Percentiles rank a stretch among this genome's conserved stretches.
These are phyloP conservation scores for Fraxinus dipetala DNA, from an alignment of 305 asterid species.

Conservation along the genomic window DNA sequence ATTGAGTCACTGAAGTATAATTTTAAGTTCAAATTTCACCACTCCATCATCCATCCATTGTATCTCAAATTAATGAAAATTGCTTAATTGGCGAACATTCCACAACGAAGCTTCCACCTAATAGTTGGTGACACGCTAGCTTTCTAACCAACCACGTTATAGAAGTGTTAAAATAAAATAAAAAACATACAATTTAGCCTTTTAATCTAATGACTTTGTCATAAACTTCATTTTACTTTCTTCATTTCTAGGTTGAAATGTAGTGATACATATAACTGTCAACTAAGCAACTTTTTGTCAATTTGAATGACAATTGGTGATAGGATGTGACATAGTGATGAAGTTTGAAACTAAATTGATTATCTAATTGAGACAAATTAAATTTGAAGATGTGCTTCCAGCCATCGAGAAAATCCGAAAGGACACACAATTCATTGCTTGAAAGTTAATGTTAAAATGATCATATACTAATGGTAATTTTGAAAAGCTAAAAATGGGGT, in stretches of 20 bases:
- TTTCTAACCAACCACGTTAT: not conserved
- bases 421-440: not conserved
- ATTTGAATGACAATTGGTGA: not conserved
- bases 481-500: not conserved
- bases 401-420: not conserved
- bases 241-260: not conserved
- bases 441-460: not conserved
- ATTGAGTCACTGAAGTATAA: not conserved
- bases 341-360: not conserved
- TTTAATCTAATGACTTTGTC: not conserved
- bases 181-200: not conserved
- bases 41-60: not conserved
- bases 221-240: not conserved
- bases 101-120: not conserved
- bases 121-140: not conserved
- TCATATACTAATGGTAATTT: not conserved
- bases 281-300: not conserved
- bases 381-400: not conserved
- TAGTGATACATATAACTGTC: not conserved
- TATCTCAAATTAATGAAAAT: not conserved
- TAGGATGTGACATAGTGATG: not conserved
- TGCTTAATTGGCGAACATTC: not conserved
- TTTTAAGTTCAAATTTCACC: not conserved
- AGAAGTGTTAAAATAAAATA: not conserved
- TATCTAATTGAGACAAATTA: not conserved